Evolutionary conservation across 192 early-diverging fungal genomes (phyloP), one percentile per base, ranked within the genome.

Genomic region (Coemansia guatemalensis): DNA sequence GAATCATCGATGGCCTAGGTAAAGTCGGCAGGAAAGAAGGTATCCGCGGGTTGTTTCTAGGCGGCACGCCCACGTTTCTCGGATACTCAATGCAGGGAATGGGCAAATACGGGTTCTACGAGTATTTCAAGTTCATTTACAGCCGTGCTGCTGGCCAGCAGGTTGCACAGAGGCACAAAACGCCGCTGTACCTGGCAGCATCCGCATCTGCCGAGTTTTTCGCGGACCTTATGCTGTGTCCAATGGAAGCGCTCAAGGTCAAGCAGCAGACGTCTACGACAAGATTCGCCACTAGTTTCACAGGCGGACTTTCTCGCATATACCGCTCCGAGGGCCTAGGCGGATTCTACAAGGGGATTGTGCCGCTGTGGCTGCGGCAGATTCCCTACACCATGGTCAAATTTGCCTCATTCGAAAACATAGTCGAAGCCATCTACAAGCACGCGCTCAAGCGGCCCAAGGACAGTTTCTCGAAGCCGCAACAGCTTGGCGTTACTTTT

Each of bases 81-180:
- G 92, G 92, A 2, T 93, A 93, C 74, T 90, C 88, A 11, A 54
- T 86, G 48, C 91, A 92, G 68, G 91, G 91, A 35, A 77, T 83
- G 60, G 85, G 87, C 74, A 94, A 94, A 71, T 94, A 91, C 71
- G 92, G 92, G 18, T 84, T 89, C 39, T 92, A 93, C 77, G 92
- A 94, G 74, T 57, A 85, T 47, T 94, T 91, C 84, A 94, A 94
- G 68, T 85, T 89, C 74, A 63, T 65, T 23, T 90, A 88, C 67
- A 54, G 79, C 60, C 65, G 77, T 20, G 8, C 82, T 3, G 83
- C 71, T 24, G 86, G 87, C 57, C 78, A 81, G n/a, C n/a, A n/a
- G n/a, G n/a, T n/a, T n/a, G n/a, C n/a, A n/a, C n/a, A n/a, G n/a
- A n/a, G n/a, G n/a, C n/a, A 91, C 77, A 83, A 86, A 65, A 86